Evolutionary conservation across 208 protist genomes (phyloP), one percentile per base, ranked within the genome.

Genomic region (Leishmania amazonensis): DNA sequence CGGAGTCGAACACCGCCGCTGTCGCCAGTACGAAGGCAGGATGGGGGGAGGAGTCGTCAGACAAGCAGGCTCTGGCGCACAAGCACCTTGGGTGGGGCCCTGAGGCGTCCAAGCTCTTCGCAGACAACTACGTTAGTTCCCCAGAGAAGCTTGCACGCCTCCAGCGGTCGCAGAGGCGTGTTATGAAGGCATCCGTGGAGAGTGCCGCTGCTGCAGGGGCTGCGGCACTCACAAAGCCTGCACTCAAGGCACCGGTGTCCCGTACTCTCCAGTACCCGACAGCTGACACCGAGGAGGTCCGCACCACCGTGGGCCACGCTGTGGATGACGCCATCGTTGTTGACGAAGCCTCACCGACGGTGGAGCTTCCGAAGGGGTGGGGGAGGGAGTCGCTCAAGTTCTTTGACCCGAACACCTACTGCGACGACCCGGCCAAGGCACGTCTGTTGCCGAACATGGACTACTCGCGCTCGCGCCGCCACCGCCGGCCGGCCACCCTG

Each of bases 351-450:
- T 78, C 80, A 24, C n/a, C 77, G 31, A 65, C 42, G 60, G 57
- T 75, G 79, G 74, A 81, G 60, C 79, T 82, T 35, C 92, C 92
- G 47, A 88, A 90, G 54, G 92, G 92, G n/a, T 96, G 92, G 92
- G 92, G 92, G n/a, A 87, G 68, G 40, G 87, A 93, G 51, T 90
- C 92, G n/a, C 47, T 79, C 60, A 88, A 88, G 57, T 96, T 87
- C 84, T 96, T 96, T 81, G 92, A 96, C 85, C 83, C 89, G n/a
- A 87, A 91, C 58, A 96, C 92, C 31, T 96, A 96, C 76, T 93
- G 86, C 81, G 92, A 96, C 78, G 87, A 96, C 58, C 92, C 92
- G 1, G 85, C 49, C 8, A 96, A 94, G 85, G 92, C 92, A 51
- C 85, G 84, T 19, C 71, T 94, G 68, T 84, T 76, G 71, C 76